phyloP scores from a whole-genome alignment of 768 basidiomycete genomes.

The Phylloporus arenicola region DNA sequence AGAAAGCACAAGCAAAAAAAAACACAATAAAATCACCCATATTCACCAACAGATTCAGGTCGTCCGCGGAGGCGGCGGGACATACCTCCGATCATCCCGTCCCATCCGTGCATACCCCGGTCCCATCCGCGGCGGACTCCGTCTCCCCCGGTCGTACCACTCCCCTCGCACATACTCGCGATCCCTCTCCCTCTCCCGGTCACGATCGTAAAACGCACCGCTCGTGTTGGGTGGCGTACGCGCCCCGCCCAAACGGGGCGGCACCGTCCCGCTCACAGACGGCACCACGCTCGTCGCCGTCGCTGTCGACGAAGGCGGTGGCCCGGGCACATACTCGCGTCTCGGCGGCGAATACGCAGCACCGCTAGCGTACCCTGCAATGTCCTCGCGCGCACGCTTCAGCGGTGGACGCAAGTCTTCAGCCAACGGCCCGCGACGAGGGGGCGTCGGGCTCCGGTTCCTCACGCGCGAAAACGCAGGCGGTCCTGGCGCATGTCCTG shows the following conservation, averaged over 20 bases:
- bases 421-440: constrained; percentile 25
- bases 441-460: constrained; percentile 40
- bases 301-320: constrained; percentile 17
- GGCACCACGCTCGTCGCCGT: constrained; percentile 2
- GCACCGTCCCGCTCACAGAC: not conserved
- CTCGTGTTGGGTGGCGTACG: constrained; percentile 25
- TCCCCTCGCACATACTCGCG: constrained; percentile 5
- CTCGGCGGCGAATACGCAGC: constrained; percentile 30
- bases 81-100: not conserved
- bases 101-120: not conserved
- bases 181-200: constrained; percentile 5
- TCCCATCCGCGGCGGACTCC: not conserved
- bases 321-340: constrained; percentile 20
- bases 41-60: not conserved
- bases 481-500: constrained; percentile 6
- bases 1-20: not conserved
- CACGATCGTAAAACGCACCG: constrained; percentile 31
- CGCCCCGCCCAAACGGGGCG: constrained; percentile 10
- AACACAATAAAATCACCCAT: not conserved
- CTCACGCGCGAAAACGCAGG: constrained; percentile 37
- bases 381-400: constrained; percentile 44
- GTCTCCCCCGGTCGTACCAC: not conserved
- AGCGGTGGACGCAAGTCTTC: constrained; percentile 42
- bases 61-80: not conserved
- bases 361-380: constrained; percentile 10